Evolutionary conservation across 805 yeast genomes (phyloP).

Genomic region (Wickerhamiella domercqiae): DNA sequence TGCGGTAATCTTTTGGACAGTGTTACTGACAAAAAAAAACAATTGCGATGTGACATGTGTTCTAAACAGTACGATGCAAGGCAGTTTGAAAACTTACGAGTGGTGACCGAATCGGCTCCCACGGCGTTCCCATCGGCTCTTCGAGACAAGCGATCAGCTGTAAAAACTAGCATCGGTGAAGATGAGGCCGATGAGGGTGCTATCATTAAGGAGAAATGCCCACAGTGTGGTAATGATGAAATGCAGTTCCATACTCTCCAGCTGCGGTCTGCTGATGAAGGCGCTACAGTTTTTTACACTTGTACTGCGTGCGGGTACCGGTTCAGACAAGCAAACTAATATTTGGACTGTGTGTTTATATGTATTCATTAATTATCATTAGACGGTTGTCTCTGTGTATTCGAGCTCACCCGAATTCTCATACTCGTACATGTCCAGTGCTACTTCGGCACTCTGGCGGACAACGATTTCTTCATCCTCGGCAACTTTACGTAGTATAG

Average conservation of each 20-base stretch:
- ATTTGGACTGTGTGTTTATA: neutral
- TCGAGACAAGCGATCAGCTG: constrained; percentile 71
- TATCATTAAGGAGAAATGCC: constrained; percentile 92
- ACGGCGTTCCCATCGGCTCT: constrained; percentile 88
- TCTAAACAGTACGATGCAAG: constrained; percentile 28
- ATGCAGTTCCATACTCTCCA: constrained; percentile 97
- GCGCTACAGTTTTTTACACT: constrained; percentile 94
- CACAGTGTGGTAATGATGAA: constrained; percentile 96
- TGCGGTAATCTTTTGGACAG: constrained; percentile 86
- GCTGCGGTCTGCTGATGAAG: constrained; percentile 96
- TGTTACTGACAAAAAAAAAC: constrained; percentile 30
- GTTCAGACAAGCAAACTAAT: constrained; percentile 79
- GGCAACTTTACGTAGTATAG: constrained; percentile 65
- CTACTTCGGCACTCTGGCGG: constrained; percentile 92
- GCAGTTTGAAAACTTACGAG: constrained; percentile 63
- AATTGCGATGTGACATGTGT: constrained; percentile 36
- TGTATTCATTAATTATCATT: constrained; percentile 4
- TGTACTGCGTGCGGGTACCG: constrained; percentile 87
- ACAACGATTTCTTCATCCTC: constrained; percentile 79
- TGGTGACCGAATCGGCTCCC: constrained; percentile 72
- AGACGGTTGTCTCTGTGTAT: constrained; percentile 42
- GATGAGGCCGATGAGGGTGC: constrained; percentile 90
- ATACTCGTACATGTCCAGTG: constrained; percentile 94
- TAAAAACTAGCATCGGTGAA: constrained; percentile 64
- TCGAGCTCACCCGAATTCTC: constrained; percentile 75